Conservation (phyloP, 176 grass and related monocot genomes). For the Avena eriantha region DNA sequence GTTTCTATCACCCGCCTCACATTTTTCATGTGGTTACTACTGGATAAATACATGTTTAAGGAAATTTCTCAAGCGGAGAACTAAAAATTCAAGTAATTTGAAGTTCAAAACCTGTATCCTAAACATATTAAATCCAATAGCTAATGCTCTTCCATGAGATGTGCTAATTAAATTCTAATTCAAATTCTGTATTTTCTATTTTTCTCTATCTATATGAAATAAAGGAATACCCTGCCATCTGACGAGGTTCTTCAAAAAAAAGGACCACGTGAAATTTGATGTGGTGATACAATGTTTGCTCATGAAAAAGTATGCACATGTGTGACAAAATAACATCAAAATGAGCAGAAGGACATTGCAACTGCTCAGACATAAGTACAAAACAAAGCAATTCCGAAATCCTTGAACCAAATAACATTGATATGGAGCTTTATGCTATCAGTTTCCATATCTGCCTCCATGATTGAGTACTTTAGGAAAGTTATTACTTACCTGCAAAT, state of each 20-base stretch:
- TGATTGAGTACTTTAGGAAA: not conserved
- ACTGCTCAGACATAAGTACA: not conserved
- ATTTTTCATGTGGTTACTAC: not conserved
- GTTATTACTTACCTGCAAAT: slow-evolving; percentile 2
- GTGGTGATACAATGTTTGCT: not conserved
- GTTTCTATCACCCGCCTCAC: not conserved
- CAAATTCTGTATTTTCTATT: too few relatives aligned
- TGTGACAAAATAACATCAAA: not conserved
- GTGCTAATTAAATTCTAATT: not conserved
- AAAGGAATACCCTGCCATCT: too few relatives aligned
- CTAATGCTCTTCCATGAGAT: slow-evolving; percentile 2
- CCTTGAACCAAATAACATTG: not conserved
- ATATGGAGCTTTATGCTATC: not conserved
- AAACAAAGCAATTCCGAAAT: not conserved
- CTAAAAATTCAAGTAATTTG: not conserved
- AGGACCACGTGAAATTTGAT: not conserved
- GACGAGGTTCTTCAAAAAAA: too few relatives aligned
- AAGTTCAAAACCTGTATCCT: not conserved
- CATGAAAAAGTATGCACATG: not conserved
- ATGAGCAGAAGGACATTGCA: not conserved
- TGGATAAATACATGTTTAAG: not conserved
- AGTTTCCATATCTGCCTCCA: not conserved
- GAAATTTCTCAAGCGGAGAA: not conserved
- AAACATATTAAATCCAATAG: not conserved
- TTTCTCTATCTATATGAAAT: too few relatives aligned